phyloP scores from a whole-genome alignment of 176 grass and related monocot genomes.

The Musa schizocarpa region DNA sequence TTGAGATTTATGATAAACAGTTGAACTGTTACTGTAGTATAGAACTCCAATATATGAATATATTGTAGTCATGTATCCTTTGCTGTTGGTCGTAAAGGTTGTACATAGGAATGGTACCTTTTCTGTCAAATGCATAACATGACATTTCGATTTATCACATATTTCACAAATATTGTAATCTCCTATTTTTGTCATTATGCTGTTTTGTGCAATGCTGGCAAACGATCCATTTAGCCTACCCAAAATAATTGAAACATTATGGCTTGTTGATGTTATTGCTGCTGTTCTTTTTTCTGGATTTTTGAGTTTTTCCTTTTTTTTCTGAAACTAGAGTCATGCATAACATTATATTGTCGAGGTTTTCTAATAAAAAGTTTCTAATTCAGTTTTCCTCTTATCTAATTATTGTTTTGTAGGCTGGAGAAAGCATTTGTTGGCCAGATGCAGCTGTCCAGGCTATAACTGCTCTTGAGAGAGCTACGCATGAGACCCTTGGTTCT shows the following conservation, averaged over 20 bases:
- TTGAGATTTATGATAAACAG: too few relatives aligned
- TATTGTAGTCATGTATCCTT: background rate
- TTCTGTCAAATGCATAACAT: background rate
- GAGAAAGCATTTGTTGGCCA: constrained; percentile 46
- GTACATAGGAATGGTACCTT: background rate
- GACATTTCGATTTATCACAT: background rate
- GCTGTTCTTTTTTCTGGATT: background rate
- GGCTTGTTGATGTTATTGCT: too few relatives aligned
- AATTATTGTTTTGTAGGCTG: constrained; percentile 34
- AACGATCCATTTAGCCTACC: too few relatives aligned
- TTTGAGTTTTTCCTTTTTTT: background rate
- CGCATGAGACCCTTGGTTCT: constrained; percentile 47
- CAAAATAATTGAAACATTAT: too few relatives aligned
- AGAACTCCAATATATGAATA: too few relatives aligned
- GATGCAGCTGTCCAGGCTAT: constrained; percentile 70
- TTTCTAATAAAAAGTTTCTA: constrained; percentile 8
- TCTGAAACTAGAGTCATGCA: background rate
- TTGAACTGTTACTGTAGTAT: too few relatives aligned
- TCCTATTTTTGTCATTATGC: too few relatives aligned
- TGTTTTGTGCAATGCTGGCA: too few relatives aligned
- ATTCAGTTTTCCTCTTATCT: constrained; percentile 5
- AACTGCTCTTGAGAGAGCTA: constrained; percentile 57
- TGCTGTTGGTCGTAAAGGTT: background rate
- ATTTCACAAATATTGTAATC: too few relatives aligned
- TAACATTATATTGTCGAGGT: background rate